Percentiles rank a stretch among this genome's conserved stretches.
These are phyloP conservation scores for Aspergillus versicolor DNA, from an alignment of 2,329 filamentous ascomycete species.

Conservation along the genomic window DNA sequence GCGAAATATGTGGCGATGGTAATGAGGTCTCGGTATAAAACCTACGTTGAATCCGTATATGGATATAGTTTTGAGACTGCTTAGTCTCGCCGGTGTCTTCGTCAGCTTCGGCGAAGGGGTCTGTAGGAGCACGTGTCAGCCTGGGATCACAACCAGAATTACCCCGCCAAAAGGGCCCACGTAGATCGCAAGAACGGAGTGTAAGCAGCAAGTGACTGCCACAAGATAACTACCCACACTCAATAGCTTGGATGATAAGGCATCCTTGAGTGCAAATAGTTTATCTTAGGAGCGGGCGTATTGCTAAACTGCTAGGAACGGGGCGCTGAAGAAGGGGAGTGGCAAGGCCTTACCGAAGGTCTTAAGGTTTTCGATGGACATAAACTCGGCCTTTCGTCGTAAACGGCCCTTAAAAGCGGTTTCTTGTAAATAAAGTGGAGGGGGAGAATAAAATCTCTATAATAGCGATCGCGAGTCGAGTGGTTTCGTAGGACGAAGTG, in stretches of 20 bases:
- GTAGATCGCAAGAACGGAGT: conserved; percentile 8
- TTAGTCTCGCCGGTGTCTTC: conserved; percentile 96
- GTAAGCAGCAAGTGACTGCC: background rate
- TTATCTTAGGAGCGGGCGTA: background rate
- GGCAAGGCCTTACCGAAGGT: conserved; percentile 71
- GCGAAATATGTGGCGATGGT: background rate
- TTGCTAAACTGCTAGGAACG: background rate
- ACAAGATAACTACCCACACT: background rate
- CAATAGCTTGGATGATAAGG: background rate
- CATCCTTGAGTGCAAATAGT: background rate
- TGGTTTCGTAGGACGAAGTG: conserved; percentile 12
- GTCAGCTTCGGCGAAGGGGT: conserved; percentile 99
- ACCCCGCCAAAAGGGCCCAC: conserved; percentile 35
- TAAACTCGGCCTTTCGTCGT: conserved; percentile 78
- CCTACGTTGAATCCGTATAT: conserved; percentile 99
- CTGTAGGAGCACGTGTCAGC: conserved; percentile 53
- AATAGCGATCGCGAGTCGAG: conserved; percentile 22
- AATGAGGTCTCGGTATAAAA: conserved; percentile 26
- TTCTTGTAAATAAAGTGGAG: conserved; percentile 28
- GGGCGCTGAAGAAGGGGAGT: conserved; percentile 17
- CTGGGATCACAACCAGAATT: conserved; percentile 28
- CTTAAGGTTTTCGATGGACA: conserved; percentile 99
- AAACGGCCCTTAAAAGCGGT: conserved; percentile 45
- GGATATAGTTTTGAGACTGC: conserved; percentile 96
- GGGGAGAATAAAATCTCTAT: conserved; percentile 36